Percentiles rank a stretch among this genome's conserved stretches.
These are phyloP conservation scores for Trichoderma atroviride DNA, from an alignment of 2,329 filamentous ascomycete species.

Conservation along the genomic window DNA sequence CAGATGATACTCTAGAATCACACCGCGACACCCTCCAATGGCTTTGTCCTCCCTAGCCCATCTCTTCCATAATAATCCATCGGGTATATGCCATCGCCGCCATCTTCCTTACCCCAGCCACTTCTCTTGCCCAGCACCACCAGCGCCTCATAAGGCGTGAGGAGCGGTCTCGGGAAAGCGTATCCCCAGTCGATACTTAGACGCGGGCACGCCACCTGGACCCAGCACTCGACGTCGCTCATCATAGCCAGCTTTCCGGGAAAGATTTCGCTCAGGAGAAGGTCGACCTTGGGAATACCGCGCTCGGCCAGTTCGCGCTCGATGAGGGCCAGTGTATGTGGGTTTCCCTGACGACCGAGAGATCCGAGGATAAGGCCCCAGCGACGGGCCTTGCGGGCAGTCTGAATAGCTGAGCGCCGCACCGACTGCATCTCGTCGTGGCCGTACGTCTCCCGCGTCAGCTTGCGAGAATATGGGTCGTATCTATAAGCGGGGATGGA, in stretches of 20 bases:
- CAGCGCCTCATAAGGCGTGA: constrained; percentile 94
- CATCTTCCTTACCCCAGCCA: constrained; percentile 62
- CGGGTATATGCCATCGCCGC: constrained; percentile 69
- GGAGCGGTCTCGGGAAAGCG: constrained; percentile 82
- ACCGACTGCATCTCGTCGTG: constrained; percentile 88
- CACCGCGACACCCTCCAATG: constrained; percentile 37
- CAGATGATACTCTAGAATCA: constrained; percentile 23
- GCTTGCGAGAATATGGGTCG: constrained; percentile 89
- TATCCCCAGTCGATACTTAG: constrained; percentile 99
- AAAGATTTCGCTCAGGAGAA: constrained; percentile 93
- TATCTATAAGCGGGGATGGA: constrained; percentile 89
- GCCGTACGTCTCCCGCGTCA: constrained; percentile 89
- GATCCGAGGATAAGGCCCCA: constrained; percentile 96
- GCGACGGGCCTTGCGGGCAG: constrained; percentile 76
- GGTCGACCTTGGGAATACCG: constrained; percentile 79
- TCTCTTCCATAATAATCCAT: constrained; percentile 99
- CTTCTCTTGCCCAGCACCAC: constrained; percentile 81
- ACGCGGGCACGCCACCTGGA: constrained; percentile 95
- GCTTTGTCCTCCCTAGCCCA: constrained; percentile 79
- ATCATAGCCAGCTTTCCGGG: constrained; percentile 94
- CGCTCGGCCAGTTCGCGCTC: constrained; percentile 72
- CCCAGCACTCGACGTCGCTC: constrained; percentile 94
- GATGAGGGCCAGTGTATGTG: constrained; percentile 85
- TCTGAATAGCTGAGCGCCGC: constrained; percentile 73
- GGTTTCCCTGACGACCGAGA: constrained; percentile 91